A percentile compares a stretch with the other conserved stretches of the same genome.
phyloP scores from a whole-genome alignment of 495 filamentous ascomycete genomes.

The Sordaria brevicollis region DNA sequence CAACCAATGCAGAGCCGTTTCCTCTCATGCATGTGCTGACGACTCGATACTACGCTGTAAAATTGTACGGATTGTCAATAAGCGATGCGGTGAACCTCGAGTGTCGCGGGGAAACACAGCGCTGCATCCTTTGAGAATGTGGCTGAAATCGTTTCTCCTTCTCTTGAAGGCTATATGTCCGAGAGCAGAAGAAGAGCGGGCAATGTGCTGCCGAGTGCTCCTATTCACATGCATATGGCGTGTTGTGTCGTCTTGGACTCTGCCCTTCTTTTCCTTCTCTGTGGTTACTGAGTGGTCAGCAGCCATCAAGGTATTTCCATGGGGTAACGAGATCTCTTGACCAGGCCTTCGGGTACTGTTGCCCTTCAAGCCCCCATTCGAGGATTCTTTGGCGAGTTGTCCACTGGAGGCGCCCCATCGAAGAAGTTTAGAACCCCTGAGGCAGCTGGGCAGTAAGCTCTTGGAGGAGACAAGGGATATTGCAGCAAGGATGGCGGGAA shows the following conservation, averaged over 20 bases:
- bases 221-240: not conserved
- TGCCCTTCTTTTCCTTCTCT: not conserved
- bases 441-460: slow-evolving; percentile 9
- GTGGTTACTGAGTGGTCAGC: not conserved
- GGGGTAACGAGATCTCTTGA: slow-evolving; percentile 7
- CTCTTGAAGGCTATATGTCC: not conserved
- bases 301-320: not conserved
- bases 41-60: slow-evolving; percentile 9
- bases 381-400: not conserved
- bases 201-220: not conserved
- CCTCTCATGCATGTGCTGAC: slow-evolving; percentile 13
- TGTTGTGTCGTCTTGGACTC: not conserved
- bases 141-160: not conserved
- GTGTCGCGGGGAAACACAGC: not conserved
- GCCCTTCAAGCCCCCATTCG: slow-evolving; percentile 1
- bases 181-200: not conserved
- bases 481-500: slow-evolving; percentile 13
- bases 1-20: slow-evolving; percentile 9
- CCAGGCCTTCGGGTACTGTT: slow-evolving; percentile 10
- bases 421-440: not conserved
- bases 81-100: not conserved
- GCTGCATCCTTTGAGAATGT: not conserved
- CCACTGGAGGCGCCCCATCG: not conserved
- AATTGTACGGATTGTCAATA: slow-evolving; percentile 4
- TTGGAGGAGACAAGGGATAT: slow-evolving; percentile 11